Evolutionary conservation across 2,329 filamentous ascomycete genomes (phyloP), one percentile per base, ranked within the genome.

Genomic region (Hymenoscyphus infarciens): DNA sequence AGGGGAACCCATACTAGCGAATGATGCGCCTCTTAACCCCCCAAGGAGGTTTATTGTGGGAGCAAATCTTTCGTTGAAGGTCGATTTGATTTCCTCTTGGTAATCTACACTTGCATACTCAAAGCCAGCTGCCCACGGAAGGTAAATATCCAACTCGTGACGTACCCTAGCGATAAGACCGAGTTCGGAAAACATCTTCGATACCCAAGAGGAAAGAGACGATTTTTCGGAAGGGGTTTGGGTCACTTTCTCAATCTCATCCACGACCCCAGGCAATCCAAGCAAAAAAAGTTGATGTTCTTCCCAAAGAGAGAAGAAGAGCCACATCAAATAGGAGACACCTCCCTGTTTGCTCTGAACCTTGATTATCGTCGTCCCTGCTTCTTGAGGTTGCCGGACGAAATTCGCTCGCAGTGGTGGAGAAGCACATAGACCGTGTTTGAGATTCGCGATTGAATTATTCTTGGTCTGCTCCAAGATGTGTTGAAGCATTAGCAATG

Each of bases 401-500:
- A 72, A 80, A 42, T 70, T 71, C 29, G 63, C 68, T 1, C 79
- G 76, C 25, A 27, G 25, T 27, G 25, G 25, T 27, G 25, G 25
- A 27, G 25, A 27, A 27, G 25, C 25, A 27, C 25, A 27, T 27
- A 27, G 25, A 27, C 25, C 25, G 25, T 27, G 25, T 27, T 27
- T 27, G 25, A 27, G 25, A 27, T 27, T 27, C 25, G 25, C 25
- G 25, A 27, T 70, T 69, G 0, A 68, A 72, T 38, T 77, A 77
- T 8, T 69, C 7, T 31, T 72, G 16, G 66, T 61, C 76, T 70
- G 7, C 71, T 63, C 8, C 79, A 72, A 61, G 72, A 75, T 67
- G 76, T 68, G 62, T 3, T 73, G 71, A 42, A 83, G 79, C 19
- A 68, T 74, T 16, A 81, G 72, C 1, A 83, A 64, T 1, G 76